A percentile compares a stretch with the other conserved stretches of the same genome.
These are phyloP conservation scores for Auricularia heimuer DNA, from an alignment of 768 basidiomycete species.

Conservation along the genomic window DNA sequence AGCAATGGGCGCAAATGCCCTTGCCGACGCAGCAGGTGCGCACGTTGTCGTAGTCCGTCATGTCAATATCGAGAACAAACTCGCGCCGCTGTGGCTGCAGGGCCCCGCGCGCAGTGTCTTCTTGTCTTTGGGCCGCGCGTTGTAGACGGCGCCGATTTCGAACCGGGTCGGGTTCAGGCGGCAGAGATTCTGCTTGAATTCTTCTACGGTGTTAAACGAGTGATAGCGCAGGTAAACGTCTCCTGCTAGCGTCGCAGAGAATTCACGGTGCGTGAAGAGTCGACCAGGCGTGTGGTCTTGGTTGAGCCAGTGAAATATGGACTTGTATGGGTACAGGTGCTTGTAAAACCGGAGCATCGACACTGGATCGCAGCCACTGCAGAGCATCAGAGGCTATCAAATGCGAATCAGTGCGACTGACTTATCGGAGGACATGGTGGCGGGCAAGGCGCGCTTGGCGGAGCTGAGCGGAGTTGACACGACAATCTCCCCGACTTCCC, in stretches of 20 bases:
- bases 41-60: slow-evolving; percentile 97
- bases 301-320: slow-evolving; percentile 90
- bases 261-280: slow-evolving; percentile 89
- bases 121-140: slow-evolving; percentile 81
- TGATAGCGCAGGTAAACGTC: slow-evolving; percentile 94
- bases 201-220: slow-evolving; percentile 75
- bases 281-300: slow-evolving; percentile 73
- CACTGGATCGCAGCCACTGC: no score
- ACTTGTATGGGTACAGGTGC: slow-evolving; percentile 89
- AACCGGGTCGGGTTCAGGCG: slow-evolving; percentile 84
- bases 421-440: no score
- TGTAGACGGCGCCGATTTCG: slow-evolving; percentile 94
- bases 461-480: no score
- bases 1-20: slow-evolving; percentile 85
- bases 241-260: slow-evolving; percentile 83
- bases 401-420: no score
- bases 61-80: slow-evolving; percentile 98
- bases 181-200: slow-evolving; percentile 84
- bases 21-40: slow-evolving; percentile 92
- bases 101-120: slow-evolving; percentile 63
- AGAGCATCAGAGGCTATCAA: no score
- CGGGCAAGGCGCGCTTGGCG: no score
- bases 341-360: slow-evolving; percentile 71
- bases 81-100: slow-evolving; percentile 77
- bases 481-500: no score